A percentile compares a stretch with the other conserved stretches of the same genome.
Evolutionary conservation across 768 basidiomycete genomes (phyloP).

Genomic region (Leccinellum luteum): DNA sequence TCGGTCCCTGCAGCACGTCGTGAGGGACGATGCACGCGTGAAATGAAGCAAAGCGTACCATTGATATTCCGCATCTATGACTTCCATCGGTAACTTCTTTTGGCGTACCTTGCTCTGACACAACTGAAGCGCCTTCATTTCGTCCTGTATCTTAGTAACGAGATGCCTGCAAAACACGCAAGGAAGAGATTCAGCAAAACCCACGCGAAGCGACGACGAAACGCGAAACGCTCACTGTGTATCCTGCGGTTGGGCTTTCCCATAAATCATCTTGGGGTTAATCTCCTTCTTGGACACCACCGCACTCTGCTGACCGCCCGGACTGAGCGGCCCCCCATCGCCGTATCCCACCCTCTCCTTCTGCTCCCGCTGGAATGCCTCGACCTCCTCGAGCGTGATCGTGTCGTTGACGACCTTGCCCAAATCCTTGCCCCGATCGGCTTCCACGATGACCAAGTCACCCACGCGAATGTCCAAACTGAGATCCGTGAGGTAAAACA

Average conservation of each 20-base stretch:
- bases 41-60: constrained; percentile 54
- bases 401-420: constrained; percentile 91
- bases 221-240: constrained; percentile 52
- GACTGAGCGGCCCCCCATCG: constrained; percentile 46
- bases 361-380: constrained; percentile 85
- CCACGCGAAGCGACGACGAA: not conserved
- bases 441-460: constrained; percentile 95
- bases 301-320: constrained; percentile 34
- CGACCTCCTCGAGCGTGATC: constrained; percentile 86
- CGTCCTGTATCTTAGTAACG: constrained; percentile 82
- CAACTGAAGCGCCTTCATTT: constrained; percentile 85
- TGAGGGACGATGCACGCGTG: not conserved
- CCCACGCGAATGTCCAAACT: constrained; percentile 69
- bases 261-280: constrained; percentile 95
- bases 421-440: constrained; percentile 90
- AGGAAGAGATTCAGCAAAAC: not conserved
- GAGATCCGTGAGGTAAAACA: constrained; percentile 85
- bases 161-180: constrained; percentile 54
- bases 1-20: constrained; percentile 67
- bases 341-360: constrained; percentile 50
- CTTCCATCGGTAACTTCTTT: constrained; percentile 97
- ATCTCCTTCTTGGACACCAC: constrained; percentile 78
- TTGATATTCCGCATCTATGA: constrained; percentile 98
- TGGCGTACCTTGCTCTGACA: constrained; percentile 91
- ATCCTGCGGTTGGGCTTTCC: constrained; percentile 80